Evolutionary conservation across 2,329 filamentous ascomycete species (phyloP).

Genomic region (Trichoderma arundinaceum): DNA sequence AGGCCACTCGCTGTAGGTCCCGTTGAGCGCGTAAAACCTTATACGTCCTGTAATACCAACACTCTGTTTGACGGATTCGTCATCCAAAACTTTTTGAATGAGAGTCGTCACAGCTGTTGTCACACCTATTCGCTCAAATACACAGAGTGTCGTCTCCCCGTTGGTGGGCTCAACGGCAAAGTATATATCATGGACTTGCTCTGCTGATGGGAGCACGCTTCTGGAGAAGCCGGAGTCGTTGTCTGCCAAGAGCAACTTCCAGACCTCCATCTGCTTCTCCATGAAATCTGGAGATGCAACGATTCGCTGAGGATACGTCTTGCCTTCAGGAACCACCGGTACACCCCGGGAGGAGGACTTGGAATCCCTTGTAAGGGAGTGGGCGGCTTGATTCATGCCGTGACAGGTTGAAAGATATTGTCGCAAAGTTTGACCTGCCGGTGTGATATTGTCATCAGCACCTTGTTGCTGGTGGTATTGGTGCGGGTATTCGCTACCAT

Average conservation of each 20-base stretch:
- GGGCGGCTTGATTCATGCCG: background rate
- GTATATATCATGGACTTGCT: constrained; percentile 45
- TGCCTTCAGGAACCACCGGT: background rate
- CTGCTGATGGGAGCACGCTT: constrained; percentile 41
- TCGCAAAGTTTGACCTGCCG: background rate
- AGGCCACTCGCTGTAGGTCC: too few relatives aligned
- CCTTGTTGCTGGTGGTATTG: background rate
- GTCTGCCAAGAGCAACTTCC: background rate
- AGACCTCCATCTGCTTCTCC: constrained; percentile 6
- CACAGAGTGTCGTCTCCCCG: constrained; percentile 44
- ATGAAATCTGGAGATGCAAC: background rate
- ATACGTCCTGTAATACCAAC: constrained; percentile 44
- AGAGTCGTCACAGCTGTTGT: constrained; percentile 46
- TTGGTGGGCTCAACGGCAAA: constrained; percentile 42
- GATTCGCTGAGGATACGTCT: background rate
- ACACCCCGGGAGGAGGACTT: constrained; percentile 35
- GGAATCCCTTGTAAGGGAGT: background rate
- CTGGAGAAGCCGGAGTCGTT: background rate
- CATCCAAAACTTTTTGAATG: constrained; percentile 38
- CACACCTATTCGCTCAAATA: constrained; percentile 44
- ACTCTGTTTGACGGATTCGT: constrained; percentile 38
- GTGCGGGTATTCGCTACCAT: too few relatives aligned
- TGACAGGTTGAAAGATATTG: constrained; percentile 1
- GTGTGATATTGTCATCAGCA: background rate
- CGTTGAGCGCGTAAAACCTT: background rate